Evolutionary conservation across 495 filamentous ascomycete genomes (phyloP).

Genomic region (Tuber borchii): DNA sequence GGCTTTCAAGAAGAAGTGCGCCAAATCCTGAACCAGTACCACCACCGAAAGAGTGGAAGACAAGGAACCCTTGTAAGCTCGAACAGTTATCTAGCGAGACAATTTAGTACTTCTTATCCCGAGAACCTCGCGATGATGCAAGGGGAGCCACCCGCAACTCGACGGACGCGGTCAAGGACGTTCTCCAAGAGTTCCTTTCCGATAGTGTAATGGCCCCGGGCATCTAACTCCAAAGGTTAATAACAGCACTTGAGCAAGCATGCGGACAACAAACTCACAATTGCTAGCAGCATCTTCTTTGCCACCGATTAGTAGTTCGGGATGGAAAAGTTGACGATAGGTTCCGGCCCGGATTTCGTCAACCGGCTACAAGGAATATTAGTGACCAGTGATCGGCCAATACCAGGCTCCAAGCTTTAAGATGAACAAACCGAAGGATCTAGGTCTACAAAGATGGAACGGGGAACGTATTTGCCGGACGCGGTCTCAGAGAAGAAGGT

Average conservation of each 20-base stretch:
- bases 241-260: conserved; percentile 5
- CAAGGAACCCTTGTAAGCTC: conserved; percentile 95
- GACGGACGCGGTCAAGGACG: conserved; percentile 92
- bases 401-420: neutral
- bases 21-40: conserved; percentile 98
- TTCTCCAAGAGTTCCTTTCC: conserved; percentile 98
- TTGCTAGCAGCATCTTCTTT: conserved; percentile 95
- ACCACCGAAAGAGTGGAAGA: conserved; percentile 99
- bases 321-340: conserved; percentile 84
- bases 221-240: conserved; percentile 42
- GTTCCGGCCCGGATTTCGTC: conserved; percentile 81
- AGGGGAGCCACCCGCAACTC: conserved; percentile 54
- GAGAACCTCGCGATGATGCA: conserved; percentile 2
- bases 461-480: conserved; percentile 81
- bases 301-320: conserved; percentile 77
- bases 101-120: conserved; percentile 7
- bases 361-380: conserved; percentile 54
- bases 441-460: conserved; percentile 82
- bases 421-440: conserved; percentile 63
- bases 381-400: conserved; percentile 19
- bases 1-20: conserved; percentile 93
- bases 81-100: conserved; percentile 68
- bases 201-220: conserved; percentile 96
- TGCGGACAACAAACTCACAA: conserved; percentile 43
- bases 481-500: conserved; percentile 89